These are phyloP conservation scores for Cenchrus americanus DNA, from an alignment of 176 grass and related monocot species.

Conservation along the genomic window DNA sequence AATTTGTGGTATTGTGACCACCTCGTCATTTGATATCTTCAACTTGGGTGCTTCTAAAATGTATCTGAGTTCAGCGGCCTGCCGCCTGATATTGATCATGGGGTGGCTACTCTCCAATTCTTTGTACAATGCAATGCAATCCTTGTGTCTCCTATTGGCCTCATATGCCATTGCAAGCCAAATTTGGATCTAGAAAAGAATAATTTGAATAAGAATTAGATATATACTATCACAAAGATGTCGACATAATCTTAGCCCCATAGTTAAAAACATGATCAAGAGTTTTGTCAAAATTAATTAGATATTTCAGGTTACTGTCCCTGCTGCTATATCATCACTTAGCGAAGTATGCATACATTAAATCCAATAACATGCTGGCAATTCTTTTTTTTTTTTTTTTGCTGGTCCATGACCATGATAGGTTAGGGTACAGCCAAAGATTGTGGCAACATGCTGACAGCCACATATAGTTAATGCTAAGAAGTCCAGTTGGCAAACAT, in stretches of 20 bases:
- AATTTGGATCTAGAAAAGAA: conserved; percentile 84
- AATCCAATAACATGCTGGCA: neutral
- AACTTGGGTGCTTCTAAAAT: conserved; percentile 94
- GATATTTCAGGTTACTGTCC: neutral
- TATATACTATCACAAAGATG: neutral
- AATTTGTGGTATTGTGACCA: conserved; percentile 94
- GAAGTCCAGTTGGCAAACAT: neutral
- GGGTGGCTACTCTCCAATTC: conserved; percentile 85
- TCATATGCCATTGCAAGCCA: conserved; percentile 99
- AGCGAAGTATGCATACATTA: neutral
- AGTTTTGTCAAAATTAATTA: neutral
- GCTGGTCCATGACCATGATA: neutral
- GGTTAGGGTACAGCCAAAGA: neutral
- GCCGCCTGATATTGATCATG: conserved; percentile 84
- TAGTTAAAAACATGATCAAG: conserved; percentile 11
- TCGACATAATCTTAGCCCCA: neutral
- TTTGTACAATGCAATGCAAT: conserved; percentile 96
- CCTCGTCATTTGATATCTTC: conserved; percentile 98
- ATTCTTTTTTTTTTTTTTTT: too few relatives aligned
- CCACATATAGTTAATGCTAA: neutral
- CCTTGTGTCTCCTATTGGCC: conserved; percentile 88
- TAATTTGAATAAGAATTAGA: neutral
- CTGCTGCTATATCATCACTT: conserved; percentile 23
- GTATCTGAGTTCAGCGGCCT: conserved; percentile 91
- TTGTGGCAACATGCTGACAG: neutral